Conservation (phyloP, 495 filamentous ascomycete genomes). For the Bacidia rubella region DNA sequence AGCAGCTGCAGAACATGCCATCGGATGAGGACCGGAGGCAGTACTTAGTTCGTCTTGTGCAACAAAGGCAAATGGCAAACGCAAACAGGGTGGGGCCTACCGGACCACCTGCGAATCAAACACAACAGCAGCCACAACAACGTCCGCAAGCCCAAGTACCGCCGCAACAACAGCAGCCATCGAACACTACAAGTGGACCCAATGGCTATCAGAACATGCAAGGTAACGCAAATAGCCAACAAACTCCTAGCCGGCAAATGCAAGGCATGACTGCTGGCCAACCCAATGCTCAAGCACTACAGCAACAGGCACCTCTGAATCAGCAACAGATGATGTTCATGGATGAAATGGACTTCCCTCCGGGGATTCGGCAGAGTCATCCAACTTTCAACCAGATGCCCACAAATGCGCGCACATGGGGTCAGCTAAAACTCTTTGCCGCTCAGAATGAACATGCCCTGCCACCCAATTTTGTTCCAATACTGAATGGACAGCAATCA, state of each 20-base stretch:
- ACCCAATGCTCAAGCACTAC: neutral
- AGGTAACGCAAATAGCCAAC: neutral
- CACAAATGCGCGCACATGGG: conserved; percentile 55
- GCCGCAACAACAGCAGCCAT: neutral
- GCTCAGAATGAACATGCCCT: conserved; percentile 33
- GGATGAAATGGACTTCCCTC: conserved; percentile 32
- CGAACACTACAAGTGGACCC: neutral
- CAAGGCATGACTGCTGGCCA: too few relatives aligned
- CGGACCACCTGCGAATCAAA: neutral
- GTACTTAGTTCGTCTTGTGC: too few relatives aligned
- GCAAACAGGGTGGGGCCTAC: too few relatives aligned
- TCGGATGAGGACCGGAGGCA: conserved; percentile 8
- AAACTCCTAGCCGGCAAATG: neutral
- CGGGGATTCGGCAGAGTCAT: conserved; percentile 25
- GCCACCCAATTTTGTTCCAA: conserved; percentile 27
- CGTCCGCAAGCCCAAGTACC: neutral
- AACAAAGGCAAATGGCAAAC: too few relatives aligned
- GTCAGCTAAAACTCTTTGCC: conserved; percentile 53
- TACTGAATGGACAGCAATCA: conserved; percentile 38
- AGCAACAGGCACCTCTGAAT: conserved; percentile 22
- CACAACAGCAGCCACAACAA: neutral
- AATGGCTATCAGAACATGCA: neutral
- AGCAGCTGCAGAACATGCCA: neutral
- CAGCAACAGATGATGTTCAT: conserved; percentile 33
- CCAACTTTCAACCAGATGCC: conserved; percentile 35